Evolutionary conservation across 2,329 filamentous ascomycete genomes (phyloP), one percentile per base, ranked within the genome.

Genomic region (Exophiala sp.): DNA sequence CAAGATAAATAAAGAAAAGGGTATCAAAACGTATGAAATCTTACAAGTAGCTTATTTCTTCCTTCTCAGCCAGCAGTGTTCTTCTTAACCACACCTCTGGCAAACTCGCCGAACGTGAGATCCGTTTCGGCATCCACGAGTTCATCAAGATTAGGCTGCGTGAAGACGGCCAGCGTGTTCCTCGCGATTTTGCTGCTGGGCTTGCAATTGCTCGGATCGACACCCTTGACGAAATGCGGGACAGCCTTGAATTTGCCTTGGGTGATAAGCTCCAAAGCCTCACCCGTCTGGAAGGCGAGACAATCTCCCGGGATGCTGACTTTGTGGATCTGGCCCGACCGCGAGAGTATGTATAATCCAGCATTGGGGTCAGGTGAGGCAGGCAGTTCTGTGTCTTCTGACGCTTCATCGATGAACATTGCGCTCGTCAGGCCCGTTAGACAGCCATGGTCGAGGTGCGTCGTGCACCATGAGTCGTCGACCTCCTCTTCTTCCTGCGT

Each of bases 151-250:
- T 96, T 96, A 20, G 94, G 94, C 79, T 99, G 94, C 54, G 92
- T 99, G 67, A 97, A 99, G 8, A 97, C 91, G 0, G 94, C 94
- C 62, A 99, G 73, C 8, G 94, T 99, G 73, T 97, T 97, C 55
- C 87, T 77, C 24, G 87, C 88, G 55, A 91, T 77, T 68, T 16
- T 61, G 5, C 39, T 51, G 21, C 32, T 20, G 24, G 32, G n/a
- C 12, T 39, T 69, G 4, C 71, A 69, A 55, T 71, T 51, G 7
- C 77, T 79, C 1, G 81, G 76, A 60, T 81, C 78, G 3, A 87
- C 85, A 0, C 91, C 92, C 61, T 87, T 81, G 7, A 99, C 94
- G 70, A 95, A 97, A 75, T 99, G 94, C 62, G 94, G 92, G 57
- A 97, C 94, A 1, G 94, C 94, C 72, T 87, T 89, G 77, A 99